Base-by-base conservation (phyloP, 345 rosid species). In the Rhizophora apiculata region DNA sequence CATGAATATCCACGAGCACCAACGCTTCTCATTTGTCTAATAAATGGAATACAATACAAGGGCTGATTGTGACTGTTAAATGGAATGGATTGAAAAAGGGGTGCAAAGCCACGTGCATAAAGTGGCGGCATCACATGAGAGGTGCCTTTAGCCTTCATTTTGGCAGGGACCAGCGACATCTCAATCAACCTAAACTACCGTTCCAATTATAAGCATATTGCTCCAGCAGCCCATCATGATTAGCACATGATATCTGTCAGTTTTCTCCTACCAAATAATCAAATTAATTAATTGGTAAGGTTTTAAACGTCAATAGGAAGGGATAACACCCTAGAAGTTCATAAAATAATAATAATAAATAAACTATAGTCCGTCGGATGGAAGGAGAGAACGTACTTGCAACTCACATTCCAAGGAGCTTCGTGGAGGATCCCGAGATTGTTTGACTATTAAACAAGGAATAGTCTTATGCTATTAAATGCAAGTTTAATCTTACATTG, bases 21-120 rank as follows among this genome's bases (percentile, higher is more conserved):
- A 3, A 43, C 16, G 18, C 49, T 3, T 3, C 49, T 43, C 49
- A 3, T 43, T 43, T 43, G 49, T 15, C 49, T 13, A 43, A 11
- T 43, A 43, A 18, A 0, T 3, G 48, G 39, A 10, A 9, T 13
- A 19, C 29, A 21, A 11, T 31, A 3, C 53, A 43, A 49, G 29
- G 62, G 37, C 22, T 52, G 83, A 80, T 32, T 27, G 70, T 19
- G 86, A 79, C 68, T 53, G 75, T 71, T 71, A 70, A 58, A 13
- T 19, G 19, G 59, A 59, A 60, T 29, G 60, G 57, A 61, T 69
- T 21, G 37, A 22, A 73, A 66, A 68, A 30, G 78, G 21, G 83
- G 74, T 30, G 68, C 86, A 78, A 54, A 69, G 51, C 55, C 90
- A 84, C 90, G 77, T 84, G 88, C 72, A 79, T 46, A 81, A 84